phyloP scores from a whole-genome alignment of 805 yeast genomes.

The Candida ipomoeae region DNA sequence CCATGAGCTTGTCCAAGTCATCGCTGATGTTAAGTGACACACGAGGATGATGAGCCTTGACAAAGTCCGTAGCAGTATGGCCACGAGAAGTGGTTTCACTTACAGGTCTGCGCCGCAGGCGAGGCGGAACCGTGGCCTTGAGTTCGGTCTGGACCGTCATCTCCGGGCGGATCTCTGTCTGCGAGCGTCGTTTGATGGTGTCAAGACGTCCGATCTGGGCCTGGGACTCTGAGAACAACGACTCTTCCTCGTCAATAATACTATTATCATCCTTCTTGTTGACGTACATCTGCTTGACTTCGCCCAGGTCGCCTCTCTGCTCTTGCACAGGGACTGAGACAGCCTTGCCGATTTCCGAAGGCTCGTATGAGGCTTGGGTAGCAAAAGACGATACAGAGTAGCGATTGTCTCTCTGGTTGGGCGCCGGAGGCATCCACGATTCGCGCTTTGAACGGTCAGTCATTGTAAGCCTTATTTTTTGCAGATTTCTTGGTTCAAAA shows the following conservation, averaged over 20 bases:
- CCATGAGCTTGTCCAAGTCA: slow-evolving; percentile 38
- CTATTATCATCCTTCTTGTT: background rate
- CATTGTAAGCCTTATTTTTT: background rate
- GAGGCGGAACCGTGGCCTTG: slow-evolving; percentile 36
- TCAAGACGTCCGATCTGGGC: slow-evolving; percentile 21
- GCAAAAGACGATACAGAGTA: slow-evolving; percentile 9
- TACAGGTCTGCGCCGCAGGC: slow-evolving; percentile 37
- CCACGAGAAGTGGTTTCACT: slow-evolving; percentile 19
- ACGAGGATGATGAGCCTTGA: slow-evolving; percentile 10
- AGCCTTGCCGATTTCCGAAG: slow-evolving; percentile 22
- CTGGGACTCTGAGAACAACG: slow-evolving; percentile 14
- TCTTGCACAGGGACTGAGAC: slow-evolving; percentile 13
- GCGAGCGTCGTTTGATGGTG: slow-evolving; percentile 15
- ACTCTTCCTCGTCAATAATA: slow-evolving; percentile 10
- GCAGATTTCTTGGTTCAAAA: background rate
- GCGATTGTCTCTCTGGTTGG: background rate
- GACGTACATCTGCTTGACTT: slow-evolving; percentile 13
- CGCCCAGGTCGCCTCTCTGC: slow-evolving; percentile 6
- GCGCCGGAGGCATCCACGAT: slow-evolving; percentile 1
- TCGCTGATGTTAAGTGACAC: slow-evolving; percentile 30
- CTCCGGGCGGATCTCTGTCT: slow-evolving; percentile 23
- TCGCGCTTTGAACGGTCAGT: background rate
- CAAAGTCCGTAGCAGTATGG: background rate
- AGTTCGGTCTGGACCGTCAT: slow-evolving; percentile 30
- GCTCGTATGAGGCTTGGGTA: slow-evolving; percentile 14